Base-by-base conservation (phyloP, 2,329 filamentous ascomycete species). In the Xylariaceae sp. region DNA sequence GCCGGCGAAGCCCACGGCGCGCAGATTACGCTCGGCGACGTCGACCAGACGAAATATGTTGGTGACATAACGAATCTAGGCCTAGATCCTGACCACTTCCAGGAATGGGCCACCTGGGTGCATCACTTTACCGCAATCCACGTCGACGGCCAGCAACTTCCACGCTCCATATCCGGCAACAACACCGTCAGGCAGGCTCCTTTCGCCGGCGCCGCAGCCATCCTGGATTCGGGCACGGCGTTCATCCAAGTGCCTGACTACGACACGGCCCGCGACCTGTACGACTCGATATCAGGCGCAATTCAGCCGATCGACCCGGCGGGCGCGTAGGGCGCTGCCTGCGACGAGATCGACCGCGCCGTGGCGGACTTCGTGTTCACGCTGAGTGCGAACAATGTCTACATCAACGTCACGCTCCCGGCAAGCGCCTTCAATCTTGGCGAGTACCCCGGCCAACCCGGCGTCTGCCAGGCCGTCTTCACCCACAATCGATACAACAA, bases 311-410 rank as follows among this genome's bases (percentile, higher is more conserved):
- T 73, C 40, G 68, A 69, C 50, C 50, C 58, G 7, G 48, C 58
- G 0, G 71, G 71, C 0, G 60, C 64, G 1, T 74, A 70, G 72
- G 72, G 72, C 9, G 70, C 66, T 1, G 54, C 63, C 2, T 74
- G 71, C 56, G 58, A 61, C 6, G 54, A 61, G 3, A 45, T 73
- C 20, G 67, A 70, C 8, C 44, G 48, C 13, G 57, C 67, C 0
- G 64, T 62, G 2, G 62, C 60, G 6, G 63, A 71, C 8, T 48
- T 74, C 9, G 67, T 60, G 1, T 69, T 73, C 41, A 63, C 61
- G 3, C 39, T 73, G 7, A 70, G 71, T 27, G 49, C 53, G 6
- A 53, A 47, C 2, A 43, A 53, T 7, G 41, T 55, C 16, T 26
- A 56, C 2, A 40, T 68, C 15, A 70, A 70, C 21, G 47, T 69